phyloP scores from a whole-genome alignment of 805 yeast genomes.

The Saccharomycopsis sp. region DNA sequence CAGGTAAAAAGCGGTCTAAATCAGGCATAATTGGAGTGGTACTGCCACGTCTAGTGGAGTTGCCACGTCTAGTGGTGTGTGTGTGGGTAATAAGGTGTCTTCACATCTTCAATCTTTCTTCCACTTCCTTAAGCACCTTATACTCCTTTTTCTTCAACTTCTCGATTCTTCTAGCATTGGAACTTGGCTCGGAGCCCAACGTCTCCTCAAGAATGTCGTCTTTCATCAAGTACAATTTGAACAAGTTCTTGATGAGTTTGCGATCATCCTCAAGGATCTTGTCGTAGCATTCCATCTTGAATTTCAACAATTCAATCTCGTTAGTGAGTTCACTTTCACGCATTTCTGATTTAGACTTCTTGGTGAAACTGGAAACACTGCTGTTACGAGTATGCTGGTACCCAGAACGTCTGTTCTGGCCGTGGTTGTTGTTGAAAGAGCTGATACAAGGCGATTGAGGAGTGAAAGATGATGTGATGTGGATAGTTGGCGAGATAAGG shows the following conservation, averaged over 20 bases:
- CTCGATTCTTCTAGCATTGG: conserved; percentile 1
- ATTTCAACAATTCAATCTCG: conserved; percentile 16
- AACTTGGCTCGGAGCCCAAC: not conserved
- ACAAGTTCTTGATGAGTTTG: conserved; percentile 16
- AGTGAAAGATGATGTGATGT: conserved; percentile 1
- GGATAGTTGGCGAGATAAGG: not conserved
- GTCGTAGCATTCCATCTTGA: conserved; percentile 16
- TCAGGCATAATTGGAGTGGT: too few relatives aligned
- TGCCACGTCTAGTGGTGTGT: not conserved
- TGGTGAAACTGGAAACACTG: conserved; percentile 1
- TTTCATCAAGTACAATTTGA: conserved; percentile 18
- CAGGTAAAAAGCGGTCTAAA: not conserved
- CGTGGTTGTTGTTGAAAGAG: not conserved
- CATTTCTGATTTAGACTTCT: conserved; percentile 10
- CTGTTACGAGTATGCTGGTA: conserved; percentile 8
- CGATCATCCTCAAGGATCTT: conserved; percentile 16
- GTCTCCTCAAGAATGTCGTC: conserved; percentile 14
- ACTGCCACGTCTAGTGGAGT: too few relatives aligned
- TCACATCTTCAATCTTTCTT: conserved; percentile 14
- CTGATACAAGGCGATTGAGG: conserved; percentile 10
- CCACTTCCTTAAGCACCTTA: conserved; percentile 19
- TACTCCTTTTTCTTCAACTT: conserved; percentile 15
- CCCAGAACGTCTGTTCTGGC: not conserved
- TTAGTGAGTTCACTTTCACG: conserved; percentile 15
- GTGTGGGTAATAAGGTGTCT: not conserved